Conservation (phyloP, 169 alveolate species). For the Theileria luwenshuni region DNA sequence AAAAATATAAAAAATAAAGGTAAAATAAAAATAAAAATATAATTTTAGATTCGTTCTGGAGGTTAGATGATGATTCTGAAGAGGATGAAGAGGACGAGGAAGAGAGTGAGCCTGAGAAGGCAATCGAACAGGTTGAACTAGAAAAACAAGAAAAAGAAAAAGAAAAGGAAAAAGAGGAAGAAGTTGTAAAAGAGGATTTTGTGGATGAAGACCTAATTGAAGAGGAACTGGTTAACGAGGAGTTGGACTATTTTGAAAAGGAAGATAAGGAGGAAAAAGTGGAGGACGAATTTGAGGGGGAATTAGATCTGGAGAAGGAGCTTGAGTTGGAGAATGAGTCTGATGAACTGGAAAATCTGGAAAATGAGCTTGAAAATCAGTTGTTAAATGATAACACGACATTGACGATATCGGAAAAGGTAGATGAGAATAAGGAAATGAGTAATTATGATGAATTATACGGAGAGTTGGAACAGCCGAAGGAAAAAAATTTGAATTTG, state of each 20-base stretch:
- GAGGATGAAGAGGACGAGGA: slow-evolving; percentile 9
- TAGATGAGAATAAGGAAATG: not conserved
- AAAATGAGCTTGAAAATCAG: slow-evolving; percentile 54
- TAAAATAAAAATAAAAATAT: not conserved
- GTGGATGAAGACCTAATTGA: not conserved
- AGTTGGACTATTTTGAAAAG: not conserved
- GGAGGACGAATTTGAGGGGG: not conserved
- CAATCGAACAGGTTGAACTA: not conserved
- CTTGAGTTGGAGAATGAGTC: slow-evolving; percentile 28
- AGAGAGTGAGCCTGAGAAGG: slow-evolving; percentile 7
- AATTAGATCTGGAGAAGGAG: slow-evolving; percentile 50
- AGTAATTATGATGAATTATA: not conserved
- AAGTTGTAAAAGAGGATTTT: not conserved
- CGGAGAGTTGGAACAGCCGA: slow-evolving; percentile 19
- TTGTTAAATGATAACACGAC: slow-evolving; percentile 18
- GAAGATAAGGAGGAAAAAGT: slow-evolving; percentile 5
- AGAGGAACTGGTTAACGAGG: not conserved
- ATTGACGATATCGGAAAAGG: slow-evolving; percentile 2
- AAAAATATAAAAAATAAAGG: too few species aligned
- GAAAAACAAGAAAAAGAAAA: not conserved
- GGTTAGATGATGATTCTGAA: slow-evolving; percentile 2
- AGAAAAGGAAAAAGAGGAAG: not conserved
- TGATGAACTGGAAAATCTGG: slow-evolving; percentile 31
- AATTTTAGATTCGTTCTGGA: slow-evolving; percentile 9
- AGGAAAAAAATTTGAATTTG: slow-evolving; percentile 1